Percentiles rank a stretch among this genome's conserved stretches.
phyloP scores from a whole-genome alignment of 768 basidiomycete species.

The Gymnopilus junonius region DNA sequence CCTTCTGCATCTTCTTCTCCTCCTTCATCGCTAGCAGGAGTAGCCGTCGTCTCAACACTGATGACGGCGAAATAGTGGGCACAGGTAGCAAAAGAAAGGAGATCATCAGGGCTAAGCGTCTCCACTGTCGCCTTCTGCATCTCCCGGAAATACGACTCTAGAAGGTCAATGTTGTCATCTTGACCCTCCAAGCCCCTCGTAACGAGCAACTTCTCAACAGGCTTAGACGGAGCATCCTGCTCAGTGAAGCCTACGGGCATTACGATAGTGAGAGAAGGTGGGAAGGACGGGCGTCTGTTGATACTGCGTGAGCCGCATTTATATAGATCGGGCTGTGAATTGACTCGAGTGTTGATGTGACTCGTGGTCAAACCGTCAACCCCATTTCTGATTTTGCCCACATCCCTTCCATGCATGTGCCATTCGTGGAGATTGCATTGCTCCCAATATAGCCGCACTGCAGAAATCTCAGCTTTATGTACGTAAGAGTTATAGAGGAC shows the following conservation, averaged over 20 bases:
- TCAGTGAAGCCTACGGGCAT: constrained; percentile 8
- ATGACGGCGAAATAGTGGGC: constrained; percentile 49
- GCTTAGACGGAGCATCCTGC: not conserved
- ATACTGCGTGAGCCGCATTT: constrained; percentile 9
- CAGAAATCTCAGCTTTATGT: not conserved
- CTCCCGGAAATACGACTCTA: constrained; percentile 40
- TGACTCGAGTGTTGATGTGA: constrained; percentile 23
- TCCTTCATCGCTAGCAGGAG: not conserved
- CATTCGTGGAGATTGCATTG: constrained; percentile 8
- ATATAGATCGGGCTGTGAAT: constrained; percentile 17
- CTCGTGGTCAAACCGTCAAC: constrained; percentile 16
- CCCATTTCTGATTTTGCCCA: not conserved
- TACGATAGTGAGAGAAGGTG: constrained; percentile 2
- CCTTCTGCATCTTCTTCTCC: constrained; percentile 15
- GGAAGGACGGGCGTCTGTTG: constrained; percentile 27
- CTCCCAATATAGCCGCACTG: not conserved
- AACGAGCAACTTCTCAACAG: constrained; percentile 14
- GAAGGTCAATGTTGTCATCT: constrained; percentile 41
- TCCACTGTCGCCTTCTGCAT: constrained; percentile 48
- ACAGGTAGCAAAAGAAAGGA: constrained; percentile 43
- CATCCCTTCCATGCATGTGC: not conserved
- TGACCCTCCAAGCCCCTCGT: constrained; percentile 37
- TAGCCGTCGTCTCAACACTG: constrained; percentile 15
- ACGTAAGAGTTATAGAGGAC: not conserved
- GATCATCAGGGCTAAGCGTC: constrained; percentile 36